Conservation (phyloP, 305 asterid genomes). For the Rubia tinctorum region DNA sequence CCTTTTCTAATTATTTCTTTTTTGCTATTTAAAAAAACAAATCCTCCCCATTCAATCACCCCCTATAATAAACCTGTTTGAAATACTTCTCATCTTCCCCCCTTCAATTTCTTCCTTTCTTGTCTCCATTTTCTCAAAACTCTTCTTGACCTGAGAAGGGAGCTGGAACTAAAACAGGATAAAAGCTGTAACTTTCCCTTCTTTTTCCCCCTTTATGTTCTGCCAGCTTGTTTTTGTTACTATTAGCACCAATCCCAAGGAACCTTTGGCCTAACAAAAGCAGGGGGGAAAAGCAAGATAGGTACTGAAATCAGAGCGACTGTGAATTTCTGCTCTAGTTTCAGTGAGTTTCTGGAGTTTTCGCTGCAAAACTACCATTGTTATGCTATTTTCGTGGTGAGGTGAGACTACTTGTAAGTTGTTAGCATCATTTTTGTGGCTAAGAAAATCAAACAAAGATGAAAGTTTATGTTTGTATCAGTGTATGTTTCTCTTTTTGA, state of each 20-base stretch:
- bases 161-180: conserved; percentile 9
- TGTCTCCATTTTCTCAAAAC: background rate
- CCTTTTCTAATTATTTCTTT: background rate
- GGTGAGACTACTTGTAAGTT: conserved; percentile 3
- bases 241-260: conserved; percentile 33
- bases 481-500: background rate
- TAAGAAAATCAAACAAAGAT: too few species aligned
- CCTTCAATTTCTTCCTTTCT: conserved; percentile 17
- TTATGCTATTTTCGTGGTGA: conserved; percentile 35
- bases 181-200: conserved; percentile 30
- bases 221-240: conserved; percentile 17
- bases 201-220: conserved; percentile 13
- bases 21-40: background rate
- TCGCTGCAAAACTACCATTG: conserved; percentile 22
- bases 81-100: conserved; percentile 25
- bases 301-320: background rate
- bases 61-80: conserved; percentile 29
- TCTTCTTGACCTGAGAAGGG: background rate
- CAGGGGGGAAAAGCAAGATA: background rate
- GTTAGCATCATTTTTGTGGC: background rate
- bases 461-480: background rate
- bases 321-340: background rate
- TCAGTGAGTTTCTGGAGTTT: conserved; percentile 21
- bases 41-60: conserved; percentile 10
- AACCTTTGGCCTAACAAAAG: conserved; percentile 18